A percentile compares a stretch with the other conserved stretches of the same genome.
Conservation (phyloP, 306 rosid species). For the Malus fusca region DNA sequence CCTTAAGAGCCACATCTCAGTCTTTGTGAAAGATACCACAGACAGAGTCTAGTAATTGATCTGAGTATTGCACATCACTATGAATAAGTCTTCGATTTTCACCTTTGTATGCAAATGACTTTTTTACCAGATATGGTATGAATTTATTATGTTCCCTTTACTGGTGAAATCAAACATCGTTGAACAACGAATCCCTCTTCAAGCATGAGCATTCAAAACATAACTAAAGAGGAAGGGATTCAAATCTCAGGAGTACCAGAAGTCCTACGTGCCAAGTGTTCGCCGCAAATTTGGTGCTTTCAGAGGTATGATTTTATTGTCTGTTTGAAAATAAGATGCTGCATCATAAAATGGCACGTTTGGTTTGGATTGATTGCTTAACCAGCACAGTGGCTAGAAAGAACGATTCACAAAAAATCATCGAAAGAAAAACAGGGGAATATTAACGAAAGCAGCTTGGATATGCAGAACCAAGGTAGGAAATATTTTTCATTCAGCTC, state of each 20-base stretch:
- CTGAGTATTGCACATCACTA: not conserved
- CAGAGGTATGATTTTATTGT: not conserved
- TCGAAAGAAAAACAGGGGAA: not conserved
- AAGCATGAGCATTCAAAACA: not conserved
- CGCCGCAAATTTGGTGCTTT: not conserved
- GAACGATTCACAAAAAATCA: not conserved
- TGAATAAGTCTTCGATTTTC: not conserved
- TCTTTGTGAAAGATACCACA: not conserved
- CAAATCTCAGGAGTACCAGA: not conserved
- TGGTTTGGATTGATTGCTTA: not conserved
- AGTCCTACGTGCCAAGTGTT: not conserved
- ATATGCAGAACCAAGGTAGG: not conserved
- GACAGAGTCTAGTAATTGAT: not conserved
- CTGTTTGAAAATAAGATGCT: slow-evolving; percentile 2
- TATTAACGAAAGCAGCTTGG: not conserved
- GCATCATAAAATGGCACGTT: not conserved
- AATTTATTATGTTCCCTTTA: not conserved
- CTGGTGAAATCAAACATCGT: not conserved
- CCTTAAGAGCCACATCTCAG: not conserved
- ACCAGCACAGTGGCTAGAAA: not conserved
- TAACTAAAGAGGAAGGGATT: not conserved
- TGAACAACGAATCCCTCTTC: not conserved
- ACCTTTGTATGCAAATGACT: not conserved
- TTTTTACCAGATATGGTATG: not conserved
- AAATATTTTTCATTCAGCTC: not conserved